A percentile compares a stretch with the other conserved stretches of the same genome.
These are phyloP conservation scores for Fistulinella prunicolor DNA, from an alignment of 768 basidiomycete species.

Conservation along the genomic window DNA sequence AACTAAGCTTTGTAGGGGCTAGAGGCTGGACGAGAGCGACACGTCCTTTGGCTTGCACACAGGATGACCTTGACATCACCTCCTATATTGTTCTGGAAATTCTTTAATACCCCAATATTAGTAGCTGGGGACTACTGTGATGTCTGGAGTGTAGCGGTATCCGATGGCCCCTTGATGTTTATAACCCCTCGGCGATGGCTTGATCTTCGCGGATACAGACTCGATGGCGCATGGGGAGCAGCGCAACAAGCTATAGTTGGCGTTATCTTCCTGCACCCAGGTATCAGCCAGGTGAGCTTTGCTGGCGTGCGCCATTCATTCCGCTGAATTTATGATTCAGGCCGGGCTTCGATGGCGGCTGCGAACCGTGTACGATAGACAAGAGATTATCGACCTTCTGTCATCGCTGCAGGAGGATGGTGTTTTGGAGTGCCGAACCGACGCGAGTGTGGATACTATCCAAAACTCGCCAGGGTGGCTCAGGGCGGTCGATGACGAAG, in stretches of 20 bases:
- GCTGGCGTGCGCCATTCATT: slow-evolving; percentile 1
- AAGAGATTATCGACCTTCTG: slow-evolving; percentile 67
- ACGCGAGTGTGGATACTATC: slow-evolving; percentile 1
- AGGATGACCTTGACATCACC: slow-evolving; percentile 45
- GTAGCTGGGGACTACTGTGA: slow-evolving; percentile 52
- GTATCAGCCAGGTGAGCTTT: slow-evolving; percentile 62
- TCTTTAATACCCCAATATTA: slow-evolving; percentile 55
- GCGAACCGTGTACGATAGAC: slow-evolving; percentile 68
- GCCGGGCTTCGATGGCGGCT: slow-evolving; percentile 70
- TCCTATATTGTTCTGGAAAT: slow-evolving; percentile 65
- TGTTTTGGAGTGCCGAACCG: slow-evolving; percentile 35
- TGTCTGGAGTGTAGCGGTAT: slow-evolving; percentile 56
- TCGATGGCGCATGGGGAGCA: slow-evolving; percentile 68
- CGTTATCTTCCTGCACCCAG: slow-evolving; percentile 65
- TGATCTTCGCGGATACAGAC: slow-evolving; percentile 60
- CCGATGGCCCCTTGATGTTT: slow-evolving; percentile 42
- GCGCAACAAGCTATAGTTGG: slow-evolving; percentile 67
- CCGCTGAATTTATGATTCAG: slow-evolving; percentile 34
- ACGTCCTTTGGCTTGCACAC: slow-evolving; percentile 34
- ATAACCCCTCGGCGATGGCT: slow-evolving; percentile 75
- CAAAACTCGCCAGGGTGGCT: slow-evolving; percentile 24
- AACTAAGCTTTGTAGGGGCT: slow-evolving; percentile 12
- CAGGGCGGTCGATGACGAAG: slow-evolving; percentile 46
- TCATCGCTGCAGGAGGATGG: slow-evolving; percentile 52
- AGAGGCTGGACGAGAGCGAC: slow-evolving; percentile 17